These are phyloP conservation scores for Rhazya stricta DNA, from an alignment of 257 asterid species.

Conservation along the genomic window DNA sequence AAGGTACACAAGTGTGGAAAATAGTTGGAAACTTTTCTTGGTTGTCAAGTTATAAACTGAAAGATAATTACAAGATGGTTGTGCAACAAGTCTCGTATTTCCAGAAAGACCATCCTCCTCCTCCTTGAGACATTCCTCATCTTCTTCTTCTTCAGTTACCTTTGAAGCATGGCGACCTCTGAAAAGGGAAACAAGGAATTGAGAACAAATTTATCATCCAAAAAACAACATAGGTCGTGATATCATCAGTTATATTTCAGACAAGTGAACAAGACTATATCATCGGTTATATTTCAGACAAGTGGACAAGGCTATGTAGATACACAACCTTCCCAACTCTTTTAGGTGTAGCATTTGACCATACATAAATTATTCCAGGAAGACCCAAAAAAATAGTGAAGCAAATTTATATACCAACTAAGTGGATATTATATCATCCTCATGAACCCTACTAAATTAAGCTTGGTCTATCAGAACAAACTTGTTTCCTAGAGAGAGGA, in stretches of 20 bases:
- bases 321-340: background rate
- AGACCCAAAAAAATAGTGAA: background rate
- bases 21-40: background rate
- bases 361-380: background rate
- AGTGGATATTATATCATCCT: background rate
- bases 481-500: background rate
- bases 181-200: background rate
- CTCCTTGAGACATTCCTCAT: slow-evolving; percentile 89
- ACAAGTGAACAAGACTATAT: background rate
- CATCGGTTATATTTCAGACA: background rate
- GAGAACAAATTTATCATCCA: background rate
- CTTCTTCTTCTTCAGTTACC: slow-evolving; percentile 98
- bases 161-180: slow-evolving; percentile 99
- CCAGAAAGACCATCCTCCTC: slow-evolving; percentile 73
- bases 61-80: slow-evolving; percentile 77
- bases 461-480: too few relatives aligned
- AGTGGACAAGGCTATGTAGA: too few relatives aligned
- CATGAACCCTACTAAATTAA: background rate
- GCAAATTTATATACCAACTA: background rate
- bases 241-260: background rate
- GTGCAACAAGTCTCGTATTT: slow-evolving; percentile 80
- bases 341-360: background rate
- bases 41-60: background rate
- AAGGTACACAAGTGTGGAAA: background rate
- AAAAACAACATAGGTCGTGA: background rate